These are phyloP conservation scores for Diatrype stigma DNA, from an alignment of 2,329 filamentous ascomycete genomes.

Conservation along the genomic window DNA sequence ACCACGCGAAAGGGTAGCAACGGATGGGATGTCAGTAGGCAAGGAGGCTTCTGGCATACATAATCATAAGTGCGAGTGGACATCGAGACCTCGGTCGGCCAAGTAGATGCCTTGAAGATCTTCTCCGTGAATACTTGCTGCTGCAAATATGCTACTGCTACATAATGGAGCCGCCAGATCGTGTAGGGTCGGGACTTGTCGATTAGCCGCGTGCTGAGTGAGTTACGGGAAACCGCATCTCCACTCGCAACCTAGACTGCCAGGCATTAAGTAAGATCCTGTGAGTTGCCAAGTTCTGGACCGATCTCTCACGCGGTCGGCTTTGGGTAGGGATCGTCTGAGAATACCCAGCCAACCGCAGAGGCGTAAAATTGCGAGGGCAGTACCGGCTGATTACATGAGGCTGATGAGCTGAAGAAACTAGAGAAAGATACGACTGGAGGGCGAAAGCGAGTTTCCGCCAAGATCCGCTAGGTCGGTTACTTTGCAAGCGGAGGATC, in stretches of 20 bases:
- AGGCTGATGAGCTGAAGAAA: not conserved
- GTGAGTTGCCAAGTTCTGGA: not conserved
- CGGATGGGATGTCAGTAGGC: not conserved
- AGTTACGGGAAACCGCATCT: not conserved
- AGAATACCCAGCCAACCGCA: not conserved
- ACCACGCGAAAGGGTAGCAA: not conserved
- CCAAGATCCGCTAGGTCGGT: too few relatives aligned
- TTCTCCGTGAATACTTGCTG: not conserved
- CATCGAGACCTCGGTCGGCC: not conserved
- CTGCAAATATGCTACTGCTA: not conserved
- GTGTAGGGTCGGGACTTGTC: not conserved
- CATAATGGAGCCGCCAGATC: not conserved
- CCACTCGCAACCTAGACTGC: not conserved
- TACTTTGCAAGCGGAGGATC: too few relatives aligned
- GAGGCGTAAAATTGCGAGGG: not conserved
- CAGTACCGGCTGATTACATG: not conserved
- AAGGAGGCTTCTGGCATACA: not conserved
- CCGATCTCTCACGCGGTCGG: not conserved
- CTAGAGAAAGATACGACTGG: not conserved
- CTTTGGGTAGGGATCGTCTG: not conserved
- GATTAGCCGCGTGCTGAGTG: not conserved
- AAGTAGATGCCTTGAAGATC: not conserved
- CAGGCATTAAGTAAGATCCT: not conserved
- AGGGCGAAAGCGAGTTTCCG: not conserved
- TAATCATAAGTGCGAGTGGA: too few relatives aligned